Evolutionary conservation across 2,329 filamentous ascomycete species (phyloP).

Genomic region (Daldinia sp.): DNA sequence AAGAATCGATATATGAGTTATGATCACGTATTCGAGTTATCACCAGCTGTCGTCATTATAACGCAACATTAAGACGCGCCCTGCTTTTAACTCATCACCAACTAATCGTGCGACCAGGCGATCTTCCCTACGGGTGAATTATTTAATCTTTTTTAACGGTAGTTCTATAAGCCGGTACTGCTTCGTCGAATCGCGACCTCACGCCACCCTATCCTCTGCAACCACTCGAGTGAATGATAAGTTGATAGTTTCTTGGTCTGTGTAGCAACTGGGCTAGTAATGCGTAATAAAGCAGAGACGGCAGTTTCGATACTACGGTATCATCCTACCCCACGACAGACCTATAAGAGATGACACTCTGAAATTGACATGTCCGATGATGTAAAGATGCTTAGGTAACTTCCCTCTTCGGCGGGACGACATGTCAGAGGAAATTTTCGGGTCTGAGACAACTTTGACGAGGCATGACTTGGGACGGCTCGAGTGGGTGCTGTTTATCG

Average conservation of each 20-base stretch:
- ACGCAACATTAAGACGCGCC: neutral
- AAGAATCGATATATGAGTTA: neutral
- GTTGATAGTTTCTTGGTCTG: neutral
- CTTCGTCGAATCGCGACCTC: neutral
- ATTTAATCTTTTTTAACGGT: neutral
- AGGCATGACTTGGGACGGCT: conserved; percentile 2
- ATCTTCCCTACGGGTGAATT: neutral
- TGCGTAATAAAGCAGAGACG: conserved; percentile 4
- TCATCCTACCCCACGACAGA: neutral
- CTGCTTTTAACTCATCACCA: neutral
- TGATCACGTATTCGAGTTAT: neutral
- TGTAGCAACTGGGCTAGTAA: neutral
- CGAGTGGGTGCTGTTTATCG: neutral
- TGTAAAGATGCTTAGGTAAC: conserved; percentile 23
- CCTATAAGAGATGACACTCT: neutral
- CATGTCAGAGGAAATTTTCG: conserved; percentile 1
- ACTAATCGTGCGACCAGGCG: neutral
- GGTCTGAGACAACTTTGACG: neutral
- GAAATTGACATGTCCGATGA: conserved; percentile 12
- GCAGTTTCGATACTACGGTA: conserved; percentile 1
- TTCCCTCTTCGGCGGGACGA: neutral
- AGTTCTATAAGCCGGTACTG: neutral
- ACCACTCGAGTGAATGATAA: neutral
- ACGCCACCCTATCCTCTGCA: conserved; percentile 5
- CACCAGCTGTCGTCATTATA: neutral